Percentiles rank a stretch among this genome's conserved stretches.
These are phyloP conservation scores for Fomitopsis serialis DNA, from an alignment of 768 basidiomycete genomes.

Conservation along the genomic window DNA sequence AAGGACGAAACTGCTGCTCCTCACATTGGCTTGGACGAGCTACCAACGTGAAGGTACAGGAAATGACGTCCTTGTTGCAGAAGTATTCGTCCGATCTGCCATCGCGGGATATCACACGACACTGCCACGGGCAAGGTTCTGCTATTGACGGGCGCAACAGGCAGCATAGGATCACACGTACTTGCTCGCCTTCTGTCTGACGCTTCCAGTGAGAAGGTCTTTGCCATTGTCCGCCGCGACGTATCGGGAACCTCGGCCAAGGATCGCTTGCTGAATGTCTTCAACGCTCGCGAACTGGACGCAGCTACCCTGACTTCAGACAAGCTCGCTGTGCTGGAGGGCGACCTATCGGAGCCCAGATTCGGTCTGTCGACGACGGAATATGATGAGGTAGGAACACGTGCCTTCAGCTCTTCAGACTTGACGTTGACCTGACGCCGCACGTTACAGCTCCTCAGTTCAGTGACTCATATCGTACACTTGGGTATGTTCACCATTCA, in stretches of 20 bases:
- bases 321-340: slow-evolving; percentile 4
- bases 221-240: not conserved
- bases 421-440: not conserved
- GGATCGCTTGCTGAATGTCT: not conserved
- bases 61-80: not conserved
- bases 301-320: not conserved
- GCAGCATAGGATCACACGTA: slow-evolving; percentile 8
- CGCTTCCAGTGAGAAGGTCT: slow-evolving; percentile 4
- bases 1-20: not conserved
- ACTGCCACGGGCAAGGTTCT: not conserved
- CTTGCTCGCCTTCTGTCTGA: slow-evolving; percentile 4
- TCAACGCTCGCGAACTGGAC: slow-evolving; percentile 1
- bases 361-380: not conserved
- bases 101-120: not conserved
- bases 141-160: slow-evolving; percentile 14
- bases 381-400: not conserved
- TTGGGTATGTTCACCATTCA: slow-evolving; percentile 1
- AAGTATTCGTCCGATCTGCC: not conserved
- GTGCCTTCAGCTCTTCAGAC: not conserved
- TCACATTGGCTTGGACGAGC: not conserved
- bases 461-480: slow-evolving; percentile 9
- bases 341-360: not conserved
- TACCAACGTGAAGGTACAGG: not conserved
- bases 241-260: not conserved
- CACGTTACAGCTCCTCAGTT: not conserved